phyloP scores from a whole-genome alignment of 805 yeast genomes.

The Candida maltosa region DNA sequence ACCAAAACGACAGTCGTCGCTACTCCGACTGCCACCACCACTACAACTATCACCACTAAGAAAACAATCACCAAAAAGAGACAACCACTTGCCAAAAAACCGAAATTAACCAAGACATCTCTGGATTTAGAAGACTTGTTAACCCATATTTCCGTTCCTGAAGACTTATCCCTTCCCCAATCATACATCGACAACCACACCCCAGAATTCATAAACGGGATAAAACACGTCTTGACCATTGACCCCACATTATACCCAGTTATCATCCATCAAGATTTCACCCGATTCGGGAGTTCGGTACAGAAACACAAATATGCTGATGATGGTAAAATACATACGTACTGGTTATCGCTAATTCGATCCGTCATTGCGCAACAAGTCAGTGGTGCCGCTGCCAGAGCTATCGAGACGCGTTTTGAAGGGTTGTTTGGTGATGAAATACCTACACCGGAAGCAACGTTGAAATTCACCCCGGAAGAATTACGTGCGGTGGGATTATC shows the following conservation, averaged over 20 bases:
- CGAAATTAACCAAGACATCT: slow-evolving; percentile 6
- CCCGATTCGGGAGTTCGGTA: slow-evolving; percentile 12
- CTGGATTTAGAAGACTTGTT: slow-evolving; percentile 15
- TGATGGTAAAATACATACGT: slow-evolving; percentile 19
- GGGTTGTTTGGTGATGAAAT: slow-evolving; percentile 27
- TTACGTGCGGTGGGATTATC: slow-evolving; percentile 70
- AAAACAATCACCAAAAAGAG: not conserved
- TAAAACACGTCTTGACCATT: slow-evolving; percentile 21
- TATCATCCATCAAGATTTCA: slow-evolving; percentile 26
- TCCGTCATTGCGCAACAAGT: slow-evolving; percentile 69
- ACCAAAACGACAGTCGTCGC: not conserved
- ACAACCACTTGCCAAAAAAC: slow-evolving; percentile 1
- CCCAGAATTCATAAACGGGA: slow-evolving; percentile 31
- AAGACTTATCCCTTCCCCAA: slow-evolving; percentile 21
- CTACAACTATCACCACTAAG: not conserved
- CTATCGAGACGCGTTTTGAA: slow-evolving; percentile 52
- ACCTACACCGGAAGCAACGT: slow-evolving; percentile 53
- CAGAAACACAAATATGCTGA: slow-evolving; percentile 6
- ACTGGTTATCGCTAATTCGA: slow-evolving; percentile 35
- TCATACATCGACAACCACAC: slow-evolving; percentile 27
- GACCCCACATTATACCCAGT: slow-evolving; percentile 36
- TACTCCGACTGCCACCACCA: not conserved
- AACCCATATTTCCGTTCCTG: slow-evolving; percentile 12
- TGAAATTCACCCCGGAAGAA: slow-evolving; percentile 38
- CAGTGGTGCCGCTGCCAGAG: slow-evolving; percentile 74